phyloP scores from a whole-genome alignment of 2,329 filamentous ascomycete species.

The Magnaporthiopsis poae region DNA sequence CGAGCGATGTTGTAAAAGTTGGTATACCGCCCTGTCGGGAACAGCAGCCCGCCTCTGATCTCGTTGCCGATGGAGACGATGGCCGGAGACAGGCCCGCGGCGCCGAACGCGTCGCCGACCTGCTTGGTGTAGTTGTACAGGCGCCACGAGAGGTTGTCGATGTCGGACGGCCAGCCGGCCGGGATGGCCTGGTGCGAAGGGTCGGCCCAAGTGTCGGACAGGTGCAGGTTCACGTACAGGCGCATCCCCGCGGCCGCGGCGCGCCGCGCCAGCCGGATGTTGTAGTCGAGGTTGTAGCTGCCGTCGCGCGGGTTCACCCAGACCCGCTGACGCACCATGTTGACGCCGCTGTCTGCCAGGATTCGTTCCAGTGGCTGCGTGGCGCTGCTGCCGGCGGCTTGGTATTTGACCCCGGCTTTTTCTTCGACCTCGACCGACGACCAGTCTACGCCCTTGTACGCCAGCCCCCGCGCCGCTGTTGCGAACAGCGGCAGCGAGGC shows the following conservation, averaged over 20 bases:
- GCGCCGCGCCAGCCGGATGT: conserved; percentile 55
- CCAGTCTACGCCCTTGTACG: conserved; percentile 60
- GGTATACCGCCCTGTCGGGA: conserved; percentile 49
- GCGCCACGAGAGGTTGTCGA: conserved; percentile 48
- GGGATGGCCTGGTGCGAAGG: conserved; percentile 54
- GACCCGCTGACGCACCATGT: conserved; percentile 59
- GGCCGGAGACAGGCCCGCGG: conserved; percentile 42
- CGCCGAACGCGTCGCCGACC: conserved; percentile 51
- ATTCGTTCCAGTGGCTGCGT: conserved; percentile 49
- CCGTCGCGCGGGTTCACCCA: conserved; percentile 58
- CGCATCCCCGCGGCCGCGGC: conserved; percentile 52
- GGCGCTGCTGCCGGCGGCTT: conserved; percentile 40
- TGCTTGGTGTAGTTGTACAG: conserved; percentile 60
- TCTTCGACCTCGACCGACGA: conserved; percentile 59
- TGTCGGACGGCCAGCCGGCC: conserved; percentile 50
- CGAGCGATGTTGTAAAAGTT: conserved; percentile 45
- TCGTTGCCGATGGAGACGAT: conserved; percentile 68
- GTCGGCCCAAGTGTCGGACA: conserved; percentile 63
- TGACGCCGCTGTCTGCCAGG: conserved; percentile 51
- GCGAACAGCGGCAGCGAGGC: neutral
- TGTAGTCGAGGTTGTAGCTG: conserved; percentile 61
- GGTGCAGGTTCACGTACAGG: conserved; percentile 55
- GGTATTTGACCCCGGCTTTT: conserved; percentile 50
- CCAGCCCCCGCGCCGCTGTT: conserved; percentile 25
- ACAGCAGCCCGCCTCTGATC: conserved; percentile 57